Evolutionary conservation across 192 early-diverging fungal species (phyloP).

Genomic region (Pilobolus umbonatus): DNA sequence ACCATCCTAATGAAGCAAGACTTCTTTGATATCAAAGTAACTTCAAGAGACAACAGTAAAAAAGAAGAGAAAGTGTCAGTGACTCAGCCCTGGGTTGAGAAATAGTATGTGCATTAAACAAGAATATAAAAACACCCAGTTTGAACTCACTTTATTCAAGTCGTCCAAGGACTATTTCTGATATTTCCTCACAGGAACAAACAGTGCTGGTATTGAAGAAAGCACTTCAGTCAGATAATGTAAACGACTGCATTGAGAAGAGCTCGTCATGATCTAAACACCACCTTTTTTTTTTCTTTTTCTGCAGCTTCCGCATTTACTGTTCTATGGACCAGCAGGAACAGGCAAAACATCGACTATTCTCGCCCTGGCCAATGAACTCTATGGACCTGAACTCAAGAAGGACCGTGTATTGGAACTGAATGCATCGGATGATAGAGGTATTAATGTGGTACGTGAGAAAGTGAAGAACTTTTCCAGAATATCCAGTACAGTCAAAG

Average conservation of each 20-base stretch:
- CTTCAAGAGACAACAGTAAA: too few species aligned
- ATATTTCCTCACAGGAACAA: constrained; percentile 89
- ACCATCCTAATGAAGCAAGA: too few species aligned
- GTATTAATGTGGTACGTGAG: constrained; percentile 88
- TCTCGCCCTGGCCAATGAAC: constrained; percentile 79
- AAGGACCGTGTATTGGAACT: constrained; percentile 84
- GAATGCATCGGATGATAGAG: constrained; percentile 96
- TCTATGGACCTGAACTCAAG: constrained; percentile 76
- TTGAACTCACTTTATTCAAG: constrained; percentile 14
- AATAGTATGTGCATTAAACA: constrained; percentile 8
- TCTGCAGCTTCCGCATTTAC: constrained; percentile 83
- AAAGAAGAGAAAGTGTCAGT: too few species aligned
- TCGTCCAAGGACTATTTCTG: constrained; percentile 82
- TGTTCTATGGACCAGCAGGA: constrained; percentile 98
- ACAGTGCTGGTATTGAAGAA: constrained; percentile 78
- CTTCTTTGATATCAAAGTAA: too few species aligned
- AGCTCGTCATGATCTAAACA: neutral
- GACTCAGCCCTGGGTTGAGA: constrained; percentile 22
- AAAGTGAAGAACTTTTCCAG: constrained; percentile 95
- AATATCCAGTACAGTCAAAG: constrained; percentile 48
- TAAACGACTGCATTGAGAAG: constrained; percentile 23
- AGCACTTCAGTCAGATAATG: constrained; percentile 85
- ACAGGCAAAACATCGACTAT: constrained; percentile 98
- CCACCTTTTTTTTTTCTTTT: neutral
- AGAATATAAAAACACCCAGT: neutral